Evolutionary conservation across 768 basidiomycete genomes (phyloP).

Genomic region (Termitomyces titanicus): DNA sequence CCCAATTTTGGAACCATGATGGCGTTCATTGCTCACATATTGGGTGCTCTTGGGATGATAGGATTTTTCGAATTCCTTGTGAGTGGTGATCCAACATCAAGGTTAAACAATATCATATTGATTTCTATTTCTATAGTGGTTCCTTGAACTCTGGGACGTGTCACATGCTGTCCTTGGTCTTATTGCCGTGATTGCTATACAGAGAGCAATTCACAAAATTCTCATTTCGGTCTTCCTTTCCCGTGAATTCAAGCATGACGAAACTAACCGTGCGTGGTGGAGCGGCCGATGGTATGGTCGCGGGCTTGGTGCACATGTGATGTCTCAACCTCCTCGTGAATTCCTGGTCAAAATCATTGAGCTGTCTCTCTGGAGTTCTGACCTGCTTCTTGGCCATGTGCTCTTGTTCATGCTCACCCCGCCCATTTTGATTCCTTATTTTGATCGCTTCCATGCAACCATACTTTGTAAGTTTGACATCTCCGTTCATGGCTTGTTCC

Average conservation of each 20-base stretch:
- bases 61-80: constrained; percentile 97
- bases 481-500: background rate
- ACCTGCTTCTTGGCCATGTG: constrained; percentile 84
- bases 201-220: constrained; percentile 90
- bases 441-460: constrained; percentile 88
- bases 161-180: constrained; percentile 93
- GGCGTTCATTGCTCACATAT: constrained; percentile 83
- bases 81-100: constrained; percentile 25
- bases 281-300: constrained; percentile 97
- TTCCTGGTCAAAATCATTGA: constrained; percentile 98
- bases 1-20: constrained; percentile 90
- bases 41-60: constrained; percentile 82
- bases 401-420: constrained; percentile 89
- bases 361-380: constrained; percentile 91
- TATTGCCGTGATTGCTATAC: constrained; percentile 87
- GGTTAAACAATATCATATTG: constrained; percentile 8
- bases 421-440: constrained; percentile 85
- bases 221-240: constrained; percentile 92
- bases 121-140: constrained; percentile 61
- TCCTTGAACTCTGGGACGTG: constrained; percentile 87
- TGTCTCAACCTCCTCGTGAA: constrained; percentile 98
- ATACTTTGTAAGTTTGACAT: constrained; percentile 68
- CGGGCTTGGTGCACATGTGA: constrained; percentile 83
- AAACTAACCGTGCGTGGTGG: constrained; percentile 99
- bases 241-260: constrained; percentile 99